Percentiles rank a stretch among this genome's conserved stretches.
phyloP scores from a whole-genome alignment of 805 yeast genomes.

The Torulaspora maleeae region DNA sequence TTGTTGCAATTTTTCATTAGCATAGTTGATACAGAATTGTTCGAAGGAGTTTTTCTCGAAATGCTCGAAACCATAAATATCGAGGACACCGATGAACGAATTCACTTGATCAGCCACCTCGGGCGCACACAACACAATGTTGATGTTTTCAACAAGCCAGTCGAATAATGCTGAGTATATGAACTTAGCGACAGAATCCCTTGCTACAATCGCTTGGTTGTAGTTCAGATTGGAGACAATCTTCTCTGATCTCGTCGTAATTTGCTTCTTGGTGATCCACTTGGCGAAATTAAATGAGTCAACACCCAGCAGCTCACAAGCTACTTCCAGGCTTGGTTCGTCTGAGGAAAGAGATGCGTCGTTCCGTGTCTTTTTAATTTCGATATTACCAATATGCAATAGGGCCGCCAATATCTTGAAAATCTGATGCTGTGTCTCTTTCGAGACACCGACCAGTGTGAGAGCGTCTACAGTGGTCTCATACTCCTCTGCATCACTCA shows the following conservation, averaged over 20 bases:
- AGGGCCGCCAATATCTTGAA: slow-evolving; percentile 82
- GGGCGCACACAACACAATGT: slow-evolving; percentile 71
- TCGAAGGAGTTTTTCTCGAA: slow-evolving; percentile 92
- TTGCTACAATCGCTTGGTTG: slow-evolving; percentile 82
- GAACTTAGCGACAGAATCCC: slow-evolving; percentile 93
- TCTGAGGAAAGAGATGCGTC: slow-evolving; percentile 79
- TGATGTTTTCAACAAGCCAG: slow-evolving; percentile 86
- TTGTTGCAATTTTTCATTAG: slow-evolving; percentile 95
- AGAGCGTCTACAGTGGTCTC: slow-evolving; percentile 70
- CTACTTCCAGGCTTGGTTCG: slow-evolving; percentile 78
- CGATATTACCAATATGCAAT: slow-evolving; percentile 89
- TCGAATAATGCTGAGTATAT: slow-evolving; percentile 89
- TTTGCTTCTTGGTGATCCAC: slow-evolving; percentile 92
- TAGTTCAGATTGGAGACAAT: slow-evolving; percentile 78
- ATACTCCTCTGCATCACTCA: slow-evolving; percentile 81
- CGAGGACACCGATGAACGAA: slow-evolving; percentile 91
- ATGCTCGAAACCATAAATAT: slow-evolving; percentile 97
- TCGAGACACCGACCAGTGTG: slow-evolving; percentile 65
- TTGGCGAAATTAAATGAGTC: slow-evolving; percentile 71
- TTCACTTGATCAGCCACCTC: slow-evolving; percentile 54
- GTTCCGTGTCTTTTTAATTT: slow-evolving; percentile 76
- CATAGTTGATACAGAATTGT: slow-evolving; percentile 96
- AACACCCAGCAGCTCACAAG: slow-evolving; percentile 79
- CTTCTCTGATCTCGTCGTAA: slow-evolving; percentile 87
- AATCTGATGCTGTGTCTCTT: slow-evolving; percentile 57